phyloP scores from a whole-genome alignment of 345 rosid species.

The Camelina laxa region DNA sequence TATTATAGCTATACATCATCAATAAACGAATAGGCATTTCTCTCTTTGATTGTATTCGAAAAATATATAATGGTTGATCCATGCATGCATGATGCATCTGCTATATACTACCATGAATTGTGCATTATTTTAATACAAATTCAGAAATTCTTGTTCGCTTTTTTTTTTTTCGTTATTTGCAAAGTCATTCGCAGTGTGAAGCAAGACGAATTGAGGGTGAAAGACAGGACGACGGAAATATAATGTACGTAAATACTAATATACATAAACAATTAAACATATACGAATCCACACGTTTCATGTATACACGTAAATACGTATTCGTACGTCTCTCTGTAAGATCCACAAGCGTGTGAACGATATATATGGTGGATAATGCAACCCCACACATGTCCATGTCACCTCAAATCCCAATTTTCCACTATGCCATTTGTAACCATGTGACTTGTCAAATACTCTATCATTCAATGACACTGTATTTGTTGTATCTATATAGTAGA shows the following conservation, averaged over 20 bases:
- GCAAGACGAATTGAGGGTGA: background rate
- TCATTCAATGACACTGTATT: background rate
- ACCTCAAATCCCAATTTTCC: conserved; percentile 24
- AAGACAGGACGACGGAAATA: no score
- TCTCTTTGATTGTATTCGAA: background rate
- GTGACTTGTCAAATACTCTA: conserved; percentile 8
- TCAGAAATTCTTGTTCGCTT: background rate
- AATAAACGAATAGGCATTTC: background rate
- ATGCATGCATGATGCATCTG: conserved; percentile 18
- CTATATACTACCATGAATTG: background rate
- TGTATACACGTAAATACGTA: background rate
- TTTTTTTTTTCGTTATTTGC: no score
- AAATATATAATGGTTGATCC: conserved; percentile 9
- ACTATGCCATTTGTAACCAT: conserved; percentile 26
- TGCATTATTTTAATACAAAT: background rate
- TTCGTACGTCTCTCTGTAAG: conserved; percentile 26
- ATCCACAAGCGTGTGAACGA: background rate
- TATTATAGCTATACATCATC: background rate
- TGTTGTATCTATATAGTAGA: no score
- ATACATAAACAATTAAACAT: no score
- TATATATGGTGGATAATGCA: conserved; percentile 20
- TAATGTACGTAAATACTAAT: no score
- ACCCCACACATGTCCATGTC: conserved; percentile 39
- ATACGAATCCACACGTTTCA: background rate
- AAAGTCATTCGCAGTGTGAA: background rate